Conservation (phyloP, 768 basidiomycete species). For the Collybia sordida region DNA sequence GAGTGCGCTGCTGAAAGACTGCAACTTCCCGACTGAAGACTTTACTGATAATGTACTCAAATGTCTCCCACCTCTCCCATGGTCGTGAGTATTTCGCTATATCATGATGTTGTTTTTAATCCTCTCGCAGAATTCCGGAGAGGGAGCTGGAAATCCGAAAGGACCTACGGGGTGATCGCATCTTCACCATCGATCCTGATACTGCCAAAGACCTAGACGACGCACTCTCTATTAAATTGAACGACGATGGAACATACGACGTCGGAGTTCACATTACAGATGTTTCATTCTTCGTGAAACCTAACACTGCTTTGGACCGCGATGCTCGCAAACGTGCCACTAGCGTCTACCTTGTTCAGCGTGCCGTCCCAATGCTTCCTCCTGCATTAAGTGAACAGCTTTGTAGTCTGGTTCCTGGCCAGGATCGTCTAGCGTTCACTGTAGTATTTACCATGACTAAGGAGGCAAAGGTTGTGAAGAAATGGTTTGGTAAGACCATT, state of each 20-base stretch:
- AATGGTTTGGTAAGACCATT: constrained; percentile 92
- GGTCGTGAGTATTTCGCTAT: constrained; percentile 60
- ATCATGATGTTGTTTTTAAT: constrained; percentile 7
- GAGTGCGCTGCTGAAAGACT: constrained; percentile 95
- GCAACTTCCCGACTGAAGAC: constrained; percentile 98
- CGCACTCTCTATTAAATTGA: constrained; percentile 84
- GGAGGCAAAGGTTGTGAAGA: constrained; percentile 80
- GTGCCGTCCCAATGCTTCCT: constrained; percentile 96
- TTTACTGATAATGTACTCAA: constrained; percentile 94
- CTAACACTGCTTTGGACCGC: constrained; percentile 95
- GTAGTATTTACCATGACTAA: constrained; percentile 82
- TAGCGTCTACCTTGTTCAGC: constrained; percentile 95
- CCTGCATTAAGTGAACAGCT: constrained; percentile 90
- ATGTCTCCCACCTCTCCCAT: constrained; percentile 94
- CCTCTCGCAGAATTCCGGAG: constrained; percentile 70
- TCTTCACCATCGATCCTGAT: constrained; percentile 93
- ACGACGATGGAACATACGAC: constrained; percentile 91
- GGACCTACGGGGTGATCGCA: constrained; percentile 80
- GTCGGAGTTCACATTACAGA: constrained; percentile 96
- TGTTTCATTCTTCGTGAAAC: constrained; percentile 92
- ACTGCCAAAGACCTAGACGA: constrained; percentile 93
- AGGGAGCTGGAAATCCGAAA: constrained; percentile 84
- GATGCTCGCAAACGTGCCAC: constrained; percentile 98
- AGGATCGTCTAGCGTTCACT: constrained; percentile 91
- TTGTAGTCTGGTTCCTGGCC: constrained; percentile 86